A percentile compares a stretch with the other conserved stretches of the same genome.
phyloP scores from a whole-genome alignment of 768 basidiomycete species.

The Tephrocybe sp. region DNA sequence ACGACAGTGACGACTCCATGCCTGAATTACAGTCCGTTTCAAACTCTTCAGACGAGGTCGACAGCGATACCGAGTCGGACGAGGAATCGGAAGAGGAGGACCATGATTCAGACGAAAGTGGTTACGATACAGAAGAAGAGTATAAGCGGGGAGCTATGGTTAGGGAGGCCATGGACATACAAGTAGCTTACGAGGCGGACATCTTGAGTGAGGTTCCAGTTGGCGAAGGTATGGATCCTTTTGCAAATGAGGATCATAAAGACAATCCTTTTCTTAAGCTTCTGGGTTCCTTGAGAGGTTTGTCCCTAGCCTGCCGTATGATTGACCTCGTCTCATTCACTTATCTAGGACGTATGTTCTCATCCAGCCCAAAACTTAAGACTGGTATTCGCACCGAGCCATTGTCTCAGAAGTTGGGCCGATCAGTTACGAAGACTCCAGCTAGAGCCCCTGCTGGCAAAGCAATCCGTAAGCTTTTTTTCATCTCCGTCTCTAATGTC shows the following conservation, averaged over 20 bases:
- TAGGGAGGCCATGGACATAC: slow-evolving; percentile 75
- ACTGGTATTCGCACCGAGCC: slow-evolving; percentile 27
- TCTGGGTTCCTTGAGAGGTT: slow-evolving; percentile 73
- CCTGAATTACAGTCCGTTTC: slow-evolving; percentile 68
- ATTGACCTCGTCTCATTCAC: background rate
- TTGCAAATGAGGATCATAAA: slow-evolving; percentile 52
- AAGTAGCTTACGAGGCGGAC: slow-evolving; percentile 57
- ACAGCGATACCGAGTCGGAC: slow-evolving; percentile 27
- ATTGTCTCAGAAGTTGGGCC: slow-evolving; percentile 13
- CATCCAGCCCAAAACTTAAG: slow-evolving; percentile 41
- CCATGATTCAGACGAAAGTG: slow-evolving; percentile 38
- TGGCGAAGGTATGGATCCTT: slow-evolving; percentile 41
- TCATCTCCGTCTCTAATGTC: background rate
- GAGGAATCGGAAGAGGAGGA: slow-evolving; percentile 34
- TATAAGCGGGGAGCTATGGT: slow-evolving; percentile 61
- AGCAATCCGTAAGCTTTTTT: slow-evolving; percentile 3
- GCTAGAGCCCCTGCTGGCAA: background rate
- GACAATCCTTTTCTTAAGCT: slow-evolving; percentile 80
- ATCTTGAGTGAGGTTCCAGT: slow-evolving; percentile 50
- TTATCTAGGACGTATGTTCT: slow-evolving; percentile 62
- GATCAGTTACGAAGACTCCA: background rate
- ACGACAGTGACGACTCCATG: slow-evolving; percentile 56
- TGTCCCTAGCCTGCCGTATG: slow-evolving; percentile 1
- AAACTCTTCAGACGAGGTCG: slow-evolving; percentile 50
- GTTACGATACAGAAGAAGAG: slow-evolving; percentile 69